These are phyloP conservation scores for Glonium stellatum DNA, from an alignment of 495 filamentous ascomycete species.

Conservation along the genomic window DNA sequence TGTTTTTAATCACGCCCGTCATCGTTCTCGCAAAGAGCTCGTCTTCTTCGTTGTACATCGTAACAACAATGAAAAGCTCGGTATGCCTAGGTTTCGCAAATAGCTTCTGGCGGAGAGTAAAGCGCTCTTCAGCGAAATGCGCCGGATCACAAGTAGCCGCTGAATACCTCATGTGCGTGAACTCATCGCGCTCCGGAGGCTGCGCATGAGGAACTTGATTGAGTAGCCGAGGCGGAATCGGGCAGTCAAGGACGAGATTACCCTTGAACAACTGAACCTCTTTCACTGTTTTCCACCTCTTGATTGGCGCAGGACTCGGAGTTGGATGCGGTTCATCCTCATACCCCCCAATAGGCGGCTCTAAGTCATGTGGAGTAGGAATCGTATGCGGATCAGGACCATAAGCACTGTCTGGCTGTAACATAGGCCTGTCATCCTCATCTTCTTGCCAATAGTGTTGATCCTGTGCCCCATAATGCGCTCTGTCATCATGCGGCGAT, in stretches of 20 bases:
- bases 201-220: constrained; percentile 76
- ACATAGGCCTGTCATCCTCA: constrained; percentile 54
- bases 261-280: constrained; percentile 95
- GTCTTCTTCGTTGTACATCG: constrained; percentile 99
- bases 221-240: constrained; percentile 82
- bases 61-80: constrained; percentile 95
- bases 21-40: constrained; percentile 93
- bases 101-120: constrained; percentile 87
- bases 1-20: constrained; percentile 96
- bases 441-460: constrained; percentile 51
- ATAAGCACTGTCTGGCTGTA: constrained; percentile 50
- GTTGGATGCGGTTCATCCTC: constrained; percentile 34
- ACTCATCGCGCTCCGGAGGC: constrained; percentile 83
- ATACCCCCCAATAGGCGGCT: constrained; percentile 36
- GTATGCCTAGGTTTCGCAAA: constrained; percentile 92
- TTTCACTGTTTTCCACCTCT: constrained; percentile 97
- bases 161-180: constrained; percentile 97
- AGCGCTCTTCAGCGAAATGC: constrained; percentile 79
- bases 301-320: constrained; percentile 60
- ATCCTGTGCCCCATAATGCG: constrained; percentile 45
- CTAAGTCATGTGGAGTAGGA: constrained; percentile 38
- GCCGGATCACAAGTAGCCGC: constrained; percentile 93
- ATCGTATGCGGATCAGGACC: constrained; percentile 46
- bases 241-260: constrained; percentile 95
- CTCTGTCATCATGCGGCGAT: constrained; percentile 51